Base-by-base conservation (phyloP, 2,329 filamentous ascomycete species). In the Fusarium clavum region DNA sequence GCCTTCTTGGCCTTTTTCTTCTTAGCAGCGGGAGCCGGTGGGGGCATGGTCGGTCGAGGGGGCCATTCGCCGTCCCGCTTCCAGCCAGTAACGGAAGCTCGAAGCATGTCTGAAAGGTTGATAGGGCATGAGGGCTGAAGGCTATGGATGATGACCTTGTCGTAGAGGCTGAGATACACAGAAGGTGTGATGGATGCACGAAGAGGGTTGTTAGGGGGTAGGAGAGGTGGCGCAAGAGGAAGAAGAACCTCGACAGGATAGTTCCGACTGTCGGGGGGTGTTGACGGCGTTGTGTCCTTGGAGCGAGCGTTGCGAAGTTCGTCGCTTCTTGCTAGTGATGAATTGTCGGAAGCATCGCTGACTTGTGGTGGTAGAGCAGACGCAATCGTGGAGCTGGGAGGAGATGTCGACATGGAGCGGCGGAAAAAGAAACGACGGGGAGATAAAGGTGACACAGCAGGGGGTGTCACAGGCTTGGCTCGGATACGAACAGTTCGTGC, bases 21-120 rank as follows among this genome's bases (percentile, higher is more conserved):
- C 41, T 80, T 80, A 13, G 79, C 75, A 5, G 78, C 79, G 6
- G 81, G 75, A 13, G 71, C 38, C 71, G 79, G 64, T 75, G 79
- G 57, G 72, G 81, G 59, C 82, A 67, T 84, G 78, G 75, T 87
- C 83, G 47, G 83, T 73, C 48, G 85, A 75, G 20, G 93, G 7
- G 95, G 94, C 95, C 95, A 98, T 79, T 97, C 93, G 18, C 94
- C 94, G 74, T 96, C 93, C 43, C 93, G 87, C 79, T 97, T 97
- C 95, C 95, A 98, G 45, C 95, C 95, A 29, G 91, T 86, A 1
- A 98, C 94, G 70, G 95, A 92, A 14, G 93, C 89, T 12, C 89
- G 87, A 24, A 93, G 89, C 82, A 98, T 90, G 73, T 97, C 93
- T 30, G 86, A 83, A 1, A 98, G 87, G 73, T 97, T 98, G 76